Base-by-base conservation (phyloP, 1,284 basidiomycete species). In the Anthracocystis walkeri region DNA sequence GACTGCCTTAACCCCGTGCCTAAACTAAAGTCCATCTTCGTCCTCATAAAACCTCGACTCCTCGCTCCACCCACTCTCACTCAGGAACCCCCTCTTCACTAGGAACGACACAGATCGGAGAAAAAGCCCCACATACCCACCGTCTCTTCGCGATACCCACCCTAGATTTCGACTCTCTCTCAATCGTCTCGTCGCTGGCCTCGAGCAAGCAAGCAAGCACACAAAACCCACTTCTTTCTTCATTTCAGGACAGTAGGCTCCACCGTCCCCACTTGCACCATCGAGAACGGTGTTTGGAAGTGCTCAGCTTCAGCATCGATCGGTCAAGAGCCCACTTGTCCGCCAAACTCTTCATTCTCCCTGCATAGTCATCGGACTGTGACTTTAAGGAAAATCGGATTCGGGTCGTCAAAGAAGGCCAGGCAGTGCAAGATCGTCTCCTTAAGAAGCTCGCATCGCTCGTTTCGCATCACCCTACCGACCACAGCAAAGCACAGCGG, bases 81-180 rank as follows among this genome's bases (percentile, higher is more conserved):
- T 29, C 29, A 48, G 46, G 12, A 29, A 31, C 4, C 18, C 35
- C 16, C 25, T 1, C 35, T 12, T 20, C 38, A 40, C 23, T n/a
- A 41, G 18, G 38, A 41, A 42, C 29, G n/a, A 38, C 23, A 49
- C 7, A 27, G 48, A 49, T 20, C 48, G 33, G n/a, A n/a, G n/a
- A 16, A 33, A 11, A 52, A 31, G 23, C 8, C n/a, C 21, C 44
- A 35, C 56, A 65, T 65, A 58, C 63, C 56, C 63, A 54, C 57
- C 40, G 20, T 38, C 20, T 52, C 29, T 50, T 44, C 5, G 38
- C 52, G 56, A 65, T 59, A 65, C 56, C 52, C 63, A 35, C 29
- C 11, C 41, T 29, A 21, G 41, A 55, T 11, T 45, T 10, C 11
- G 33, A 38, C 18, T 0, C n/a, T n/a, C 14, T 14, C 29, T 38